phyloP scores from a whole-genome alignment of 2,329 filamentous ascomycete species.

The Diaporthe vexans region DNA sequence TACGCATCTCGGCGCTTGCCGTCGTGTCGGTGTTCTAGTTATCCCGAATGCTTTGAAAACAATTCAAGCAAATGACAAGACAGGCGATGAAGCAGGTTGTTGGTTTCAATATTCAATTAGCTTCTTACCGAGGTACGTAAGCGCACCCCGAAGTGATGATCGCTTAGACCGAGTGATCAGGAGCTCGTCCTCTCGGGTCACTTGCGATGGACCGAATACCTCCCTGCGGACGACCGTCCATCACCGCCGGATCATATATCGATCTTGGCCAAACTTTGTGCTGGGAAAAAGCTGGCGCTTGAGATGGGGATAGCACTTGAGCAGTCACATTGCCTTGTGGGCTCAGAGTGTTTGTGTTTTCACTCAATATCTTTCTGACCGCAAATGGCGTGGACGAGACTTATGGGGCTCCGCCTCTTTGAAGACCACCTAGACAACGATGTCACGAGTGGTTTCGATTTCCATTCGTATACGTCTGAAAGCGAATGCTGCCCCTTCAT shows the following conservation, averaged over 20 bases:
- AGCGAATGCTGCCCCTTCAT: no score
- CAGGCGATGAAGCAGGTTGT: not conserved
- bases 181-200: not conserved
- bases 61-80: not conserved
- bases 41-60: not conserved
- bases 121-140: not conserved
- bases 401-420: no score
- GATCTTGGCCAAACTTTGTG: not conserved
- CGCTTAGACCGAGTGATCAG: not conserved
- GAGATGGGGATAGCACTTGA: no score
- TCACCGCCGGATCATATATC: no score
- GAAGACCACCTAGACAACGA: no score
- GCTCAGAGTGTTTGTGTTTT: no score
- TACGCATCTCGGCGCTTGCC: not conserved
- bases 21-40: not conserved
- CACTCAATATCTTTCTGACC: no score
- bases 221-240: not conserved
- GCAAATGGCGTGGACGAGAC: no score
- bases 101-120: not conserved
- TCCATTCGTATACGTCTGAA: no score
- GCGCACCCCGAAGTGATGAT: not conserved
- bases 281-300: not conserved
- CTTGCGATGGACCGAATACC: not conserved
- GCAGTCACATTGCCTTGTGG: no score
- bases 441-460: no score